A percentile compares a stretch with the other conserved stretches of the same genome.
Evolutionary conservation across 176 grass and related monocot species (phyloP).

Genomic region (maize (Zea mays)): DNA sequence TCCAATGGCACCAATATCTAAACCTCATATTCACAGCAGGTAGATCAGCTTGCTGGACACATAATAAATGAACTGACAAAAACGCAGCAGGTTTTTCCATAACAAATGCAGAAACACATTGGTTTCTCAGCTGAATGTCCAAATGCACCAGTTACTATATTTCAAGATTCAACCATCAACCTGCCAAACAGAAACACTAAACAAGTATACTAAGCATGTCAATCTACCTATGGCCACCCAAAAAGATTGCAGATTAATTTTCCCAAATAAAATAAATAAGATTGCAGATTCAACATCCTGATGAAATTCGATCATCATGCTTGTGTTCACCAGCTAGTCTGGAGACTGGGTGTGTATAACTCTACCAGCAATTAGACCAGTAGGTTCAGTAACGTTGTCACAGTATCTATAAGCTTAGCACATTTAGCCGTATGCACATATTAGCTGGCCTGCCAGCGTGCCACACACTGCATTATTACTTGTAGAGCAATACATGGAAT

Average conservation of each 20-base stretch:
- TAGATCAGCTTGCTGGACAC: not conserved
- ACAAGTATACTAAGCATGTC: not conserved
- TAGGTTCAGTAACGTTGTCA: not conserved
- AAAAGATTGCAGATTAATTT: slow-evolving; percentile 7
- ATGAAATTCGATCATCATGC: not conserved
- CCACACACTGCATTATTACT: not conserved
- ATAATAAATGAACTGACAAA: not conserved
- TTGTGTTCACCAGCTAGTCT: not conserved
- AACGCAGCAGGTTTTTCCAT: not conserved
- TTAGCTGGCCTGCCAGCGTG: slow-evolving; percentile 16
- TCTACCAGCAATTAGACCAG: not conserved
- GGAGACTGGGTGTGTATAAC: not conserved
- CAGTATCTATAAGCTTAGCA: not conserved
- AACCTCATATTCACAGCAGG: not conserved
- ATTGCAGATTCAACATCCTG: not conserved
- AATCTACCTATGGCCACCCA: not conserved
- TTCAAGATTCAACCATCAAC: not conserved
- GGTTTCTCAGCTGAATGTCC: not conserved
- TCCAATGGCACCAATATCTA: not conserved
- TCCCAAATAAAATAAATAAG: not conserved
- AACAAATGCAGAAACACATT: not conserved
- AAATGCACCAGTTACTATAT: not conserved
- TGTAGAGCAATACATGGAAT: not conserved
- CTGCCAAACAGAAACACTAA: not conserved
- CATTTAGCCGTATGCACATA: not conserved